Conservation (phyloP, 2,329 filamentous ascomycete species). For the Pseudogymnoascus sp. region DNA sequence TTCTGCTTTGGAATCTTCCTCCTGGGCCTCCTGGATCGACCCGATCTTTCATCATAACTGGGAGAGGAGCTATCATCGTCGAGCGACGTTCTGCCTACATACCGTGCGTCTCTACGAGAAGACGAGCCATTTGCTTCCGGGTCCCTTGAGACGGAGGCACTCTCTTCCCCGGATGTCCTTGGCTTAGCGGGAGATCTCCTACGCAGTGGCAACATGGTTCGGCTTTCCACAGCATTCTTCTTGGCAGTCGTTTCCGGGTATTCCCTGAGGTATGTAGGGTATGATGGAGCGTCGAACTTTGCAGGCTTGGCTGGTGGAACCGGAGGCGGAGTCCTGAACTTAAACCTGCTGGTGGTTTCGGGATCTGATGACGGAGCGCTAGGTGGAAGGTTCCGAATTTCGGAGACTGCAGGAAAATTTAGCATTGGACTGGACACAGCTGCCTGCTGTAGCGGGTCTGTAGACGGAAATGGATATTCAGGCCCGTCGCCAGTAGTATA, state of each 20-base stretch:
- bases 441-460: constrained; percentile 23
- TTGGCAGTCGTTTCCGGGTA: constrained; percentile 28
- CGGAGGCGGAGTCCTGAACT: constrained; percentile 11
- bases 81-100: constrained; percentile 7
- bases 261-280: constrained; percentile 31
- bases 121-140: constrained; percentile 29
- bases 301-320: constrained; percentile 19
- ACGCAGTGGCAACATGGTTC: constrained; percentile 28
- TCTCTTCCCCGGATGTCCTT: constrained; percentile 13
- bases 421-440: constrained; percentile 23
- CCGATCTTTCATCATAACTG: constrained; percentile 26
- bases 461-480: constrained; percentile 27
- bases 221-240: constrained; percentile 20
- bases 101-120: constrained; percentile 13
- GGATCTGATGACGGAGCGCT: constrained; percentile 18
- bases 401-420: constrained; percentile 20
- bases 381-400: constrained; percentile 20
- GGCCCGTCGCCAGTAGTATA: constrained; percentile 21
- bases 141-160: constrained; percentile 22
- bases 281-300: constrained; percentile 33
- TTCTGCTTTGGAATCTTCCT: constrained; percentile 25
- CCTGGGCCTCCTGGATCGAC: constrained; percentile 24
- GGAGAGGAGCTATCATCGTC: constrained; percentile 25
- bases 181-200: constrained; percentile 19
- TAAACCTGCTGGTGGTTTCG: constrained; percentile 26